Evolutionary conservation across 2,329 filamentous ascomycete genomes (phyloP).

Genomic region (Claviceps arundinis): DNA sequence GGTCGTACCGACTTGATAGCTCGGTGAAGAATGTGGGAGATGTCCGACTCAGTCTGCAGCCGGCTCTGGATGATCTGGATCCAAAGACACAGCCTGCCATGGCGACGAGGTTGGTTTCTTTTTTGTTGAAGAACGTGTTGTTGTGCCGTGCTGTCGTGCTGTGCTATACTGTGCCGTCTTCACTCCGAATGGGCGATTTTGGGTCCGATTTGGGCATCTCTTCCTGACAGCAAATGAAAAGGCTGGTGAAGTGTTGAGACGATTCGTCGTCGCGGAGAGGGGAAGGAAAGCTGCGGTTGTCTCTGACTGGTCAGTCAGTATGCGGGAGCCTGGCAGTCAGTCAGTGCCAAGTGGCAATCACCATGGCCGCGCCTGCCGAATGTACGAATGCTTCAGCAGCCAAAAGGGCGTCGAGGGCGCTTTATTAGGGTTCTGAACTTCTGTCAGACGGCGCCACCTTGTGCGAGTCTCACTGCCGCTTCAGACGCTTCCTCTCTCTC

Average conservation of each 20-base stretch:
- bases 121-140: neutral
- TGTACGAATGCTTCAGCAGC: neutral
- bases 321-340: neutral
- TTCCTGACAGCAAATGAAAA: neutral
- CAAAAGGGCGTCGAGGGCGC: no score
- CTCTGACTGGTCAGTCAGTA: neutral
- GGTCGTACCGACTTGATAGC: neutral
- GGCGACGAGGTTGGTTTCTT: neutral
- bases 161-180: neutral
- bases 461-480: no score
- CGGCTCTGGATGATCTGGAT: neutral
- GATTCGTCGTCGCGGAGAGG: no score
- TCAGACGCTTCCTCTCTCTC: no score
- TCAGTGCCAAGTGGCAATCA: neutral
- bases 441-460: no score
- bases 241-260: neutral
- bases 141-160: neutral
- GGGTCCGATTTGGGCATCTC: neutral
- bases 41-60: neutral
- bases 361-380: neutral
- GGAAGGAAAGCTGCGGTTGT: no score
- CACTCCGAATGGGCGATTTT: neutral
- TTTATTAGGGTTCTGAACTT: no score
- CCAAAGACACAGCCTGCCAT: neutral
- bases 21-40: slow-evolving; percentile 3